Percentiles rank a stretch among this genome's conserved stretches.
These are phyloP conservation scores for Debaryomyces hansenii DNA, from an alignment of 805 yeast species.

Conservation along the genomic window DNA sequence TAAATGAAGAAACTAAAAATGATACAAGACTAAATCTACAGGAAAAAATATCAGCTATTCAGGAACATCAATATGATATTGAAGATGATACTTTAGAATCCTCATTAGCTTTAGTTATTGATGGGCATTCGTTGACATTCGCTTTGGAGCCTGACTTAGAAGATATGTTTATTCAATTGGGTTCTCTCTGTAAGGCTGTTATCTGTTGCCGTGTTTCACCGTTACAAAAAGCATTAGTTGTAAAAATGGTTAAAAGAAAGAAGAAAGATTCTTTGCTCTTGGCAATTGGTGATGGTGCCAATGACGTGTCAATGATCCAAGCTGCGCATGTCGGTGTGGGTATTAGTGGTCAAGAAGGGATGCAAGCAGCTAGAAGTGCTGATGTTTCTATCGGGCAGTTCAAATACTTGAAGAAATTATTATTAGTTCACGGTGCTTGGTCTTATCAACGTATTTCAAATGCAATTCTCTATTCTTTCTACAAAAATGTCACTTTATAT, in stretches of 20 bases:
- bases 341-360: conserved; percentile 98
- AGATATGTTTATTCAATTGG: conserved; percentile 74
- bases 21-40: conserved; percentile 73
- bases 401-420: conserved; percentile 74
- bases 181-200: conserved; percentile 89
- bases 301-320: conserved; percentile 98
- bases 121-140: conserved; percentile 85
- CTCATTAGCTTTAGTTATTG: conserved; percentile 86
- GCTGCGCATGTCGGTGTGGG: conserved; percentile 99
- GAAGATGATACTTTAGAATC: conserved; percentile 60
- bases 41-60: conserved; percentile 74
- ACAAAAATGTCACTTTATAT: conserved; percentile 91
- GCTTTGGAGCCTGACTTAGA: conserved; percentile 84
- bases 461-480: conserved; percentile 91
- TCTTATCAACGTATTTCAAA: conserved; percentile 91
- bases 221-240: conserved; percentile 93
- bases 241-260: conserved; percentile 86
- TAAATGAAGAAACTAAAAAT: conserved; percentile 80
- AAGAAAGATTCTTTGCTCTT: conserved; percentile 67
- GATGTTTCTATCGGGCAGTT: conserved; percentile 97
- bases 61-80: conserved; percentile 61
- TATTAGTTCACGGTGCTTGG: conserved; percentile 97
- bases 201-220: conserved; percentile 98
- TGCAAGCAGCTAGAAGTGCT: conserved; percentile 98
- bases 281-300: conserved; percentile 99